Percentiles rank a stretch among this genome's conserved stretches.
Evolutionary conservation across 192 early-diverging fungal species (phyloP).

Genomic region (Backusella tarrabulga): DNA sequence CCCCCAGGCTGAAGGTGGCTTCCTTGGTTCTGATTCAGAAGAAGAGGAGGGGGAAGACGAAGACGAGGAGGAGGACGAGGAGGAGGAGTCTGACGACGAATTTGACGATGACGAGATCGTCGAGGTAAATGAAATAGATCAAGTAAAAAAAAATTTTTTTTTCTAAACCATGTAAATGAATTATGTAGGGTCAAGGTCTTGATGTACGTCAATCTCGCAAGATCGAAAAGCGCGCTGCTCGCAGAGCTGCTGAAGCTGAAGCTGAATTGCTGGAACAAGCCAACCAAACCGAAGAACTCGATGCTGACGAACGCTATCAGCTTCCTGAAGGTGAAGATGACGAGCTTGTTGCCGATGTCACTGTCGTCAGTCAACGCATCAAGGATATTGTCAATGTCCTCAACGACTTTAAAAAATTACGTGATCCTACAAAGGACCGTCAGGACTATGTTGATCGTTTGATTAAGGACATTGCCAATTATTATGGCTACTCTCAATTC

Average conservation of each 20-base stretch:
- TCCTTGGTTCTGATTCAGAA: slow-evolving; percentile 31
- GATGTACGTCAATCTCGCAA: slow-evolving; percentile 49
- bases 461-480: slow-evolving; percentile 84
- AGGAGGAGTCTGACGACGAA: slow-evolving; percentile 24
- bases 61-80: slow-evolving; percentile 40
- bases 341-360: slow-evolving; percentile 58
- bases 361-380: slow-evolving; percentile 82
- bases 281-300: slow-evolving; percentile 74
- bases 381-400: slow-evolving; percentile 88
- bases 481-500: slow-evolving; percentile 95
- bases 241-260: slow-evolving; percentile 63
- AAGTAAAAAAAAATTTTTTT: background rate
- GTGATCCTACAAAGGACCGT: slow-evolving; percentile 72
- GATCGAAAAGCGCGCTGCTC: slow-evolving; percentile 68
- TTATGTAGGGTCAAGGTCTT: slow-evolving; percentile 44
- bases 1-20: slow-evolving; percentile 22
- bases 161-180: background rate
- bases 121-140: slow-evolving; percentile 20
- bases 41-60: slow-evolving; percentile 34
- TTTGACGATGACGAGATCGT: slow-evolving; percentile 35
- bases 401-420: slow-evolving; percentile 85
- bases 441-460: slow-evolving; percentile 87
- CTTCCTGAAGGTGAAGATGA: slow-evolving; percentile 67
- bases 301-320: slow-evolving; percentile 64
- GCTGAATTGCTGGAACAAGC: slow-evolving; percentile 70